Evolutionary conservation across 768 basidiomycete species (phyloP).

Genomic region (Cantharellus anzutake): DNA sequence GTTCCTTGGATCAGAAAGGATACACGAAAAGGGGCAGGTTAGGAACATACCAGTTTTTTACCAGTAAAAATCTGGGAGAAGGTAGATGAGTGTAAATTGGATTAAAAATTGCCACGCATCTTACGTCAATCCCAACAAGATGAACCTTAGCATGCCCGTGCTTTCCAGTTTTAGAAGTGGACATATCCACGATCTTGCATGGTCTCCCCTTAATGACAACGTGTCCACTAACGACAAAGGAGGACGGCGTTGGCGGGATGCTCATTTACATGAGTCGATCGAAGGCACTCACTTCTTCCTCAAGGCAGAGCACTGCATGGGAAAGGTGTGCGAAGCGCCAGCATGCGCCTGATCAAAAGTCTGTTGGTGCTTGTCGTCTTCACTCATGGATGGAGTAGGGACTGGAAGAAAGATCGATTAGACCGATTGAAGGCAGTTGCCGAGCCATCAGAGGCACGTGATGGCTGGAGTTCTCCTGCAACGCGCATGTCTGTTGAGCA

Average conservation of each 20-base stretch:
- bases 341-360: conserved; percentile 58
- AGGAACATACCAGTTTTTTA: conserved; percentile 71
- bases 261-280: not conserved
- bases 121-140: conserved; percentile 86
- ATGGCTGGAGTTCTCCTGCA: not conserved
- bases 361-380: conserved; percentile 79
- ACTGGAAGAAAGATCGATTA: not conserved
- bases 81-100: not conserved
- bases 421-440: conserved; percentile 5
- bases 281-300: conserved; percentile 23
- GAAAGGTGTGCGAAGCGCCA: conserved; percentile 15
- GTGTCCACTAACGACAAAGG: conserved; percentile 16
- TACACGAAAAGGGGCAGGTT: conserved; percentile 1
- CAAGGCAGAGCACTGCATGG: conserved; percentile 75
- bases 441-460: not conserved
- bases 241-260: not conserved
- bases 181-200: conserved; percentile 99
- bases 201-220: conserved; percentile 96
- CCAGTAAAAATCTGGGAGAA: conserved; percentile 80
- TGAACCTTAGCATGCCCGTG: conserved; percentile 99
- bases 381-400: conserved; percentile 10
- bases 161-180: conserved; percentile 99
- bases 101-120: conserved; percentile 19
- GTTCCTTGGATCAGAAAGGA: not conserved
- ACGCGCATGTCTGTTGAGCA: conserved; percentile 26